Evolutionary conservation across 345 rosid species (phyloP), one percentile per base, ranked within the genome.

Genomic region (Brassica juncea): DNA sequence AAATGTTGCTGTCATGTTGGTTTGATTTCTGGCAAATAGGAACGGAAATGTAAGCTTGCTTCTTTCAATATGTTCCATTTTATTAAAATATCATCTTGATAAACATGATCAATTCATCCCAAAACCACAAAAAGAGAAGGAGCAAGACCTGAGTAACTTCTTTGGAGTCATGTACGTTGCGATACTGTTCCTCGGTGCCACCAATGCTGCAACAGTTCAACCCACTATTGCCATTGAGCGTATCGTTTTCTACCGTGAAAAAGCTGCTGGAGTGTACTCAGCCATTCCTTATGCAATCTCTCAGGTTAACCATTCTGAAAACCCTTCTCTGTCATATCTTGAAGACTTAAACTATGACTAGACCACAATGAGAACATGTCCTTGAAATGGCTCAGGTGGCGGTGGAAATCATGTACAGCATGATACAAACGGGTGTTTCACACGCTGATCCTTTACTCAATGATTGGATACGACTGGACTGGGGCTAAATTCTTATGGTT

Each of bases 181-280:
- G 34, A 31, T 31, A 31, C 34, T 31, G 34, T 31, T 31, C 34
- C 34, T 31, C 34, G 5, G 98, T 54, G 86, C 85, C 85, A 31
- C 34, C 84, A 91, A 91, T 37, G 82, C 88, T 63, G 67, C 85
- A 31, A 66, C 90, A 5, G 95, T 91, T 35, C 95, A 87, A 81
- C 77, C 95, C 8, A 82, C 86, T 1, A 87, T 91, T 54, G 75
- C 92, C 5, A 78, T 87, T 34, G 97, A 93, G 70, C 85, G 97
- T 82, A 88, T 88, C 1, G 94, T 91, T 8, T 93, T 90, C 75
- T 93, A 91, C 80, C 90, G 95, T 9, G 98, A 93, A 82, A 85
- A 84, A 80, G 95, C 94, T 0, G 94, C 97, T 0, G 91, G 95
- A 76, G 92, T 94, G 98, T 94, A 92, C 70, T 91, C 96, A 1